These are phyloP conservation scores for Graphilbum fragrans DNA, from an alignment of 2,329 filamentous ascomycete genomes.

Conservation along the genomic window DNA sequence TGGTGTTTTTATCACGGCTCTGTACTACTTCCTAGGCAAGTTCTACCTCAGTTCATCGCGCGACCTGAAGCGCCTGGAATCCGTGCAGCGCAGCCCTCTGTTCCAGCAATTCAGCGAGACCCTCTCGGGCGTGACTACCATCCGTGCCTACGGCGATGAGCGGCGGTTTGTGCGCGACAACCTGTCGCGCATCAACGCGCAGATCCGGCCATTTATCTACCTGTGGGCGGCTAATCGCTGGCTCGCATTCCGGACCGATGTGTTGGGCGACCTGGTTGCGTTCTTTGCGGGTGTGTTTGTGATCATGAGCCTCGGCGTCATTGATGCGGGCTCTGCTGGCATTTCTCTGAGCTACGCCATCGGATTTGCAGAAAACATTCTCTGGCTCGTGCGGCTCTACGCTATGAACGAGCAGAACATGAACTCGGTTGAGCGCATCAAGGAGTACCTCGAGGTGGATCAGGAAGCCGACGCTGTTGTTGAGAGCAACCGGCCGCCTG, in stretches of 20 bases:
- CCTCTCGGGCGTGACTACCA: slow-evolving; percentile 86
- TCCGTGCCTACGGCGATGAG: slow-evolving; percentile 91
- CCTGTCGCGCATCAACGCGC: slow-evolving; percentile 73
- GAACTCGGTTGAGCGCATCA: slow-evolving; percentile 96
- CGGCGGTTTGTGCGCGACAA: slow-evolving; percentile 90
- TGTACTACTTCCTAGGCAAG: slow-evolving; percentile 73
- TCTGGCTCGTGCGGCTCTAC: slow-evolving; percentile 93
- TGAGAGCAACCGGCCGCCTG: slow-evolving; percentile 62
- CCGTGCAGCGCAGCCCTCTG: slow-evolving; percentile 82
- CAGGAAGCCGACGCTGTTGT: slow-evolving; percentile 76
- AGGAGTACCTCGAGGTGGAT: slow-evolving; percentile 93
- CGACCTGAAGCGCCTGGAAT: slow-evolving; percentile 89
- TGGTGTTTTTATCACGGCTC: slow-evolving; percentile 66
- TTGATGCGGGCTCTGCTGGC: slow-evolving; percentile 86
- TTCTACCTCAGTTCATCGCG: slow-evolving; percentile 91
- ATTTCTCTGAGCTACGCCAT: slow-evolving; percentile 92
- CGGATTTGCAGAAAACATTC: slow-evolving; percentile 89
- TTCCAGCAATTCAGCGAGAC: slow-evolving; percentile 99
- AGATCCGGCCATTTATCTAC: slow-evolving; percentile 89
- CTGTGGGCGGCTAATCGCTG: slow-evolving; percentile 95
- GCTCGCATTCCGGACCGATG: slow-evolving; percentile 85
- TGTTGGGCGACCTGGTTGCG: slow-evolving; percentile 79
- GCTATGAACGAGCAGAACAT: slow-evolving; percentile 97
- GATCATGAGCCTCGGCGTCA: slow-evolving; percentile 65
- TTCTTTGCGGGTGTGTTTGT: slow-evolving; percentile 93